A percentile compares a stretch with the other conserved stretches of the same genome.
phyloP scores from a whole-genome alignment of 768 basidiomycete genomes.

The Pleurotus djamor region DNA sequence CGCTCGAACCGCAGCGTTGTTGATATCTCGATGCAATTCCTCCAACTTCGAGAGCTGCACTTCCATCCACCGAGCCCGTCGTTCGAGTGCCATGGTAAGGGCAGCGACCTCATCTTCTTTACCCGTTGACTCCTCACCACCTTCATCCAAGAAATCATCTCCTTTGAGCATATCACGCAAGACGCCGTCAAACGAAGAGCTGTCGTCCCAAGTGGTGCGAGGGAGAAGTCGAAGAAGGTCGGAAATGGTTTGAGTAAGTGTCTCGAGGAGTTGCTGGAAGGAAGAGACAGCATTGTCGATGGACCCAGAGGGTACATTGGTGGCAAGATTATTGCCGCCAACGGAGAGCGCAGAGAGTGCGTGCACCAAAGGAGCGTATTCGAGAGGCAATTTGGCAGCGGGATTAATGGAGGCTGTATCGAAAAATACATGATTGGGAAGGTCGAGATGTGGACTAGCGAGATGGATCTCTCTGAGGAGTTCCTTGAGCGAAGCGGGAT shows the following conservation, averaged over 20 bases:
- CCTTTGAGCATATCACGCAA: conserved; percentile 87
- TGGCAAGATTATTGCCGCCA: conserved; percentile 81
- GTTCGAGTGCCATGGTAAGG: conserved; percentile 78
- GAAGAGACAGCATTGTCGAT: conserved; percentile 89
- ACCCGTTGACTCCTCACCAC: conserved; percentile 56
- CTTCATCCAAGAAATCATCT: conserved; percentile 82
- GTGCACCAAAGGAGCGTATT: conserved; percentile 84
- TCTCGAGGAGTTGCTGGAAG: conserved; percentile 87
- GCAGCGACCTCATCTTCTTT: conserved; percentile 86
- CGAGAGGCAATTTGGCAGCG: conserved; percentile 76
- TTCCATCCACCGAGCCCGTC: conserved; percentile 93
- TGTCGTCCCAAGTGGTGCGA: conserved; percentile 88
- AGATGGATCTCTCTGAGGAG: conserved; percentile 68
- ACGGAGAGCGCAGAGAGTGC: conserved; percentile 85
- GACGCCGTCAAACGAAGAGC: conserved; percentile 85
- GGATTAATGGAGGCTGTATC: conserved; percentile 69
- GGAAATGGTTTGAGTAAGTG: conserved; percentile 86
- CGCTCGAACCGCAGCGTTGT: conserved; percentile 81
- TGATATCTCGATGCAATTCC: conserved; percentile 87
- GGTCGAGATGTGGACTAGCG: conserved; percentile 59
- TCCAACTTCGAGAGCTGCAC: conserved; percentile 87
- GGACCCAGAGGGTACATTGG: conserved; percentile 82
- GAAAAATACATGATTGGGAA: conserved; percentile 74
- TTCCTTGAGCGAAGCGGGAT: conserved; percentile 55
- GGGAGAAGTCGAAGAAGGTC: conserved; percentile 83